A percentile compares a stretch with the other conserved stretches of the same genome.
Conservation (phyloP, 768 basidiomycete genomes). For the Lanmaoa pseudosensibilis region DNA sequence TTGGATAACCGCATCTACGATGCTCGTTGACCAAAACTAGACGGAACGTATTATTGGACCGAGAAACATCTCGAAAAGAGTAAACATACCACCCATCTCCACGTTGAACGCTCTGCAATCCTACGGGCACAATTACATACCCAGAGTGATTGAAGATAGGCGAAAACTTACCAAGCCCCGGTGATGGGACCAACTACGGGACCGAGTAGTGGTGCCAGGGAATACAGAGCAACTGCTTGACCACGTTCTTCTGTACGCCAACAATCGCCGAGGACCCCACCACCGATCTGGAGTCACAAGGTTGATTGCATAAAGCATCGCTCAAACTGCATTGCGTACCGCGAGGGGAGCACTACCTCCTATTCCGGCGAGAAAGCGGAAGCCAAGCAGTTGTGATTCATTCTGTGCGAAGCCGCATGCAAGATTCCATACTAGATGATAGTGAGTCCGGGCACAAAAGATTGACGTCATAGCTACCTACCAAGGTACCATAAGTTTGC, state of each 20-base stretch:
- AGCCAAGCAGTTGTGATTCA: constrained; percentile 57
- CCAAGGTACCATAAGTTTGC: constrained; percentile 70
- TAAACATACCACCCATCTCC: constrained; percentile 67
- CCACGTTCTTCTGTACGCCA: constrained; percentile 65
- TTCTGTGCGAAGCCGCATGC: constrained; percentile 64
- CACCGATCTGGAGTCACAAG: constrained; percentile 47
- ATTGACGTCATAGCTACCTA: constrained; percentile 24
- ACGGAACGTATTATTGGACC: background rate
- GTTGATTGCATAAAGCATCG: background rate
- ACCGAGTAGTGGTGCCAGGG: constrained; percentile 64
- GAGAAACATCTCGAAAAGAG: background rate
- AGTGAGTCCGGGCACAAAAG: background rate
- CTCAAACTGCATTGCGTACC: constrained; percentile 22
- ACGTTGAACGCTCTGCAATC: constrained; percentile 61
- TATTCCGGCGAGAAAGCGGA: constrained; percentile 67
- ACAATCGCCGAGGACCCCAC: constrained; percentile 64
- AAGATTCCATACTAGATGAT: constrained; percentile 54
- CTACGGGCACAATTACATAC: constrained; percentile 19
- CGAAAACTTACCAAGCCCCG: constrained; percentile 50
- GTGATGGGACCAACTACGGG: constrained; percentile 63
- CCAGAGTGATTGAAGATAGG: background rate
- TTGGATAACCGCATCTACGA: constrained; percentile 56
- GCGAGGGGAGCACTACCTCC: constrained; percentile 72
- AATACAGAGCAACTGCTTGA: constrained; percentile 61
- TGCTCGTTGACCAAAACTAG: constrained; percentile 68